Evolutionary conservation across 148 eudicot genomes (phyloP), one percentile per base, ranked within the genome.

Genomic region (Silene uniflora): DNA sequence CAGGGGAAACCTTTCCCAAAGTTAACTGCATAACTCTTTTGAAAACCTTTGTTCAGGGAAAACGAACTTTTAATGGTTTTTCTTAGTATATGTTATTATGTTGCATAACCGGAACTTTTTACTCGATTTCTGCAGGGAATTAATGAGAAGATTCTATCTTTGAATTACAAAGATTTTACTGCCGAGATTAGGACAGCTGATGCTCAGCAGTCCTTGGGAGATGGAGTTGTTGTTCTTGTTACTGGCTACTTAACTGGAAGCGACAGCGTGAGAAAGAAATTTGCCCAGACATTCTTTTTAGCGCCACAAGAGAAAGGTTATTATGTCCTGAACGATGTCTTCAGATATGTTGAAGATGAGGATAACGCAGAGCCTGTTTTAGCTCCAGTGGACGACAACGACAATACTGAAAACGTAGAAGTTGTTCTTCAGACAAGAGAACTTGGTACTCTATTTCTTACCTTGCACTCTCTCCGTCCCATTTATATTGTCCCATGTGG

Each of bases 251-350:
- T 95, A 82, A 73, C 80, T n/a, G 83, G 86, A 66, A 77, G 74
- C 73, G 92, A 88, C 71, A 80, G 79, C 52, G 67, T 76, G 46
- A 79, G 79, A 73, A 86, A 77, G 46, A 56, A 14, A 22, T 82
- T 91, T 67, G 58, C 81, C 49, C 92, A 91, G 60, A 67, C 89
- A 3, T 95, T 95, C 83, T 95, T 95, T 60, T 88, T 95, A 70
- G 98, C 98, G 3, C 98, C 98, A 55, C 98, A 95, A 83, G 93
- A 89, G 32, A 88, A 80, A 60, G 98, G 98, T 11, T 95, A 76
- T 81, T 95, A 86, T 78, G 96, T 95, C 73, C 80, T 92, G 79
- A 90, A 95, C 79, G 98, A 95, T 77, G 80, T 92, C 67, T 89
- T 95, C n/a, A 86, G 93, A 42, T 95, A 85, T 70, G 72, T 90